These are phyloP conservation scores for Aspergillus carbonarius DNA, from an alignment of 2,329 filamentous ascomycete species.

Conservation along the genomic window DNA sequence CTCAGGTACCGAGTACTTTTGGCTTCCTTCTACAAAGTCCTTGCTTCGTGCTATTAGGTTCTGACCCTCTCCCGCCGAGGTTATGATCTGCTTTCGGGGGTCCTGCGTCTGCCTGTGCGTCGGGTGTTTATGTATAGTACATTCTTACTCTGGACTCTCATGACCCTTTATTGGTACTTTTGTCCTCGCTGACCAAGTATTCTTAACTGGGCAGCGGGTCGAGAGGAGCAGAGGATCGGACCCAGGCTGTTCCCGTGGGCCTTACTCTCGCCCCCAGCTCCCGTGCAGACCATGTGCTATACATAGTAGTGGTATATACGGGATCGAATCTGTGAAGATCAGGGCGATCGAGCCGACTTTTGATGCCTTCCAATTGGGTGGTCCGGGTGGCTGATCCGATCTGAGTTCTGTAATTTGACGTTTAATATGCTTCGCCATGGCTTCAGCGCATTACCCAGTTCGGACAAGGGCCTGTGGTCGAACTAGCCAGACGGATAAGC, in stretches of 20 bases:
- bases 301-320: constrained; percentile 6
- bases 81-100: constrained; percentile 19
- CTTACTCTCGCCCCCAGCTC: not conserved
- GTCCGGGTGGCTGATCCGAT: constrained; percentile 6
- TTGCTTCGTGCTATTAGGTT: constrained; percentile 34
- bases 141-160: constrained; percentile 5
- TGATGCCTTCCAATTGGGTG: not conserved
- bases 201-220: not conserved
- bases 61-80: constrained; percentile 19
- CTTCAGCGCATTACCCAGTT: constrained; percentile 2
- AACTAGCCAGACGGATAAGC: constrained; percentile 12
- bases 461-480: constrained; percentile 1
- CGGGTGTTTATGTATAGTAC: constrained; percentile 22
- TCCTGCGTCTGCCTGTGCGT: constrained; percentile 18
- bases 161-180: constrained; percentile 17
- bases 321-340: not conserved
- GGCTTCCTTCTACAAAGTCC: constrained; percentile 19
- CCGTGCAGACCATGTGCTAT: constrained; percentile 4
- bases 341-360: constrained; percentile 1
- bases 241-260: not conserved
- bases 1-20: constrained; percentile 18
- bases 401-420: not conserved
- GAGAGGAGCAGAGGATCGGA: not conserved
- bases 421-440: constrained; percentile 4
- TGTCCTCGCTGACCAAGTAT: not conserved